Evolutionary conservation across 1,139 yeast genomes (phyloP), one percentile per base, ranked within the genome.

Genomic region (Blastobotrys raffinosifermentans): DNA sequence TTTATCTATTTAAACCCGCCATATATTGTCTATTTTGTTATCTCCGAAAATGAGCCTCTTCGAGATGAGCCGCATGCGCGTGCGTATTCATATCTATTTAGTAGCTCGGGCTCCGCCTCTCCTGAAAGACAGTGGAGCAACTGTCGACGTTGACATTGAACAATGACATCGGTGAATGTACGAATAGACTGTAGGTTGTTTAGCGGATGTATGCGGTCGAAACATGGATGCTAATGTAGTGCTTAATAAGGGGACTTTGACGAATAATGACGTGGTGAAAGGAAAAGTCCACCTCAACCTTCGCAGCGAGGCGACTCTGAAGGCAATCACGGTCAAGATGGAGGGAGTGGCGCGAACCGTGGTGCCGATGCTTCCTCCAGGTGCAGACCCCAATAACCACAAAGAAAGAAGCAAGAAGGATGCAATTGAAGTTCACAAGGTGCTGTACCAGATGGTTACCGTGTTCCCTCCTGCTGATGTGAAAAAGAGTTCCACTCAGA

Each of bases 391-490:
- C 14, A 30, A 31, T 15, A 31, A 45, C 40, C 21, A 27, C 8
- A 17, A 23, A 11, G 30, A 16, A 16, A 35, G 13, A 19, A 34
- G 38, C 47, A 33, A 48, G 40, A 32, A 47, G 37, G 44, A 48
- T 23, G 48, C 54, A 3, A 47, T 46, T 26, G 84, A 77, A 51
- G 58, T 61, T 11, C 85, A 79, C 56, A 70, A 72, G 47, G 66
- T 78, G 11, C 61, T 79, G 29, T 77, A 77, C 47, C 73, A 74
- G 39, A 69, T 78, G 0, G 45, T 56, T 31, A 67, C 75, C 1
- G 78, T 78, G 18, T 79, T 78, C 47, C 85, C 86, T 0, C 81
- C 85, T 0, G 64, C 60, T 19, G 73, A 76, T 36, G 65, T 77
- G 19, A 59, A 75, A 9, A 53, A 64, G 29, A 73, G 70, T 2